A percentile compares a stretch with the other conserved stretches of the same genome.
phyloP scores from a whole-genome alignment of 208 protist species.

The Entamoeba histolytica region DNA sequence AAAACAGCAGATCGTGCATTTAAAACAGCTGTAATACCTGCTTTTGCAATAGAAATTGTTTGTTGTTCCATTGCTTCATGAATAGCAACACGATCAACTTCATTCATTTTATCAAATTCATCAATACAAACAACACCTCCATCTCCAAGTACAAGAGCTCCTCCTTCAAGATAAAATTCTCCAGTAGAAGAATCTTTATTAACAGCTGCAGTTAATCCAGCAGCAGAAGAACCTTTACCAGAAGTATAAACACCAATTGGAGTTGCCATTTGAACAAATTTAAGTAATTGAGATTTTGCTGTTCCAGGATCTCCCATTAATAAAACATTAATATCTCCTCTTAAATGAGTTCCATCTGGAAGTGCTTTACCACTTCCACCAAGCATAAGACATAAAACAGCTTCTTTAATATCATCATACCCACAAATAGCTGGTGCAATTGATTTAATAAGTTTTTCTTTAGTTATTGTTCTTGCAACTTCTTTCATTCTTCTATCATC shows the following conservation, averaged over 20 bases:
- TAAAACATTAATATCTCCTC: conserved; percentile 97
- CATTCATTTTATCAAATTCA: conserved; percentile 99
- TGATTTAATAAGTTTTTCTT: conserved; percentile 27
- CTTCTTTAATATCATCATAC: conserved; percentile 57
- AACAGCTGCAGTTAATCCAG: conserved; percentile 25
- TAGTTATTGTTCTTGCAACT: conserved; percentile 19
- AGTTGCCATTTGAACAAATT: conserved; percentile 81
- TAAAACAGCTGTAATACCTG: conserved; percentile 95
- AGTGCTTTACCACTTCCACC: conserved; percentile 78
- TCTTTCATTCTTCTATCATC: not conserved
- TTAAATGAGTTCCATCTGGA: conserved; percentile 69
- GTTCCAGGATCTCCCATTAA: conserved; percentile 95
- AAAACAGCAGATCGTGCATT: conserved; percentile 92
- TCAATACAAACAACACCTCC: conserved; percentile 98
- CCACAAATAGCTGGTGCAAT: conserved; percentile 64
- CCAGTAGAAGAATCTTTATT: conserved; percentile 42
- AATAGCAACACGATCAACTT: conserved; percentile 83
- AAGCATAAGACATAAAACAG: conserved; percentile 77
- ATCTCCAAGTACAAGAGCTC: conserved; percentile 97
- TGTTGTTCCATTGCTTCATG: conserved; percentile 98
- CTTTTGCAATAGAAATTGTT: conserved; percentile 44
- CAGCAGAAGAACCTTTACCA: conserved; percentile 83
- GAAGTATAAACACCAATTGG: conserved; percentile 91
- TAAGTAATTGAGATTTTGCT: conserved; percentile 95
- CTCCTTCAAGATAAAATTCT: conserved; percentile 95